Evolutionary conservation across 2,329 filamentous ascomycete species (phyloP).

Genomic region (Penicillium sp.): DNA sequence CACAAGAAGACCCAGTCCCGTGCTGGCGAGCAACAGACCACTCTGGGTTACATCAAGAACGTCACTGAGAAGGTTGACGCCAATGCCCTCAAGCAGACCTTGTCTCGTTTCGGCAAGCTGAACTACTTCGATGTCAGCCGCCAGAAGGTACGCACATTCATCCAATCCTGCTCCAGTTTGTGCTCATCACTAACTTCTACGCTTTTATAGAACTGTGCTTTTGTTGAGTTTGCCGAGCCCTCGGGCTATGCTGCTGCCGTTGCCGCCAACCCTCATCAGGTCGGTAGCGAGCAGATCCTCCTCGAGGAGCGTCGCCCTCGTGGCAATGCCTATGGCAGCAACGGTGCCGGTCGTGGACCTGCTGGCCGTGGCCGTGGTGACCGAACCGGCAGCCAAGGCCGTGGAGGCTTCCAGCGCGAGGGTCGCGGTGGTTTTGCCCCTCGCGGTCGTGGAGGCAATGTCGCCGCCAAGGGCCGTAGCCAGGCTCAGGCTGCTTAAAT

Average conservation of each 20-base stretch:
- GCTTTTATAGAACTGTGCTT: conserved; percentile 84
- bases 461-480: conserved; percentile 50
- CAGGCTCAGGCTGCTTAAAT: conserved; percentile 50
- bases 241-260: conserved; percentile 84
- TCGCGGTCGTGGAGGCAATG: conserved; percentile 67
- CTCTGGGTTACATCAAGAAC: conserved; percentile 91
- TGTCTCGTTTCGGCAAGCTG: conserved; percentile 71
- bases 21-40: conserved; percentile 70
- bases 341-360: conserved; percentile 66
- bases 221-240: conserved; percentile 85
- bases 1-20: conserved; percentile 85
- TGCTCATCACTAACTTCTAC: conserved; percentile 4
- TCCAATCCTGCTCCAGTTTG: background rate
- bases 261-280: conserved; percentile 79
- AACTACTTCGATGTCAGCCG: conserved; percentile 68
- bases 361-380: conserved; percentile 71
- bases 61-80: conserved; percentile 86
- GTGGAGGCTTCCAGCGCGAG: conserved; percentile 71
- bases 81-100: conserved; percentile 69
- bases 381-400: conserved; percentile 64
- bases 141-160: conserved; percentile 68
- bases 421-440: conserved; percentile 69
- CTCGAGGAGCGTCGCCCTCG: conserved; percentile 90
- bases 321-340: conserved; percentile 70
- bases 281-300: conserved; percentile 79